Evolutionary conservation across 805 yeast species (phyloP).

Genomic region (Starmerella vaccinii): DNA sequence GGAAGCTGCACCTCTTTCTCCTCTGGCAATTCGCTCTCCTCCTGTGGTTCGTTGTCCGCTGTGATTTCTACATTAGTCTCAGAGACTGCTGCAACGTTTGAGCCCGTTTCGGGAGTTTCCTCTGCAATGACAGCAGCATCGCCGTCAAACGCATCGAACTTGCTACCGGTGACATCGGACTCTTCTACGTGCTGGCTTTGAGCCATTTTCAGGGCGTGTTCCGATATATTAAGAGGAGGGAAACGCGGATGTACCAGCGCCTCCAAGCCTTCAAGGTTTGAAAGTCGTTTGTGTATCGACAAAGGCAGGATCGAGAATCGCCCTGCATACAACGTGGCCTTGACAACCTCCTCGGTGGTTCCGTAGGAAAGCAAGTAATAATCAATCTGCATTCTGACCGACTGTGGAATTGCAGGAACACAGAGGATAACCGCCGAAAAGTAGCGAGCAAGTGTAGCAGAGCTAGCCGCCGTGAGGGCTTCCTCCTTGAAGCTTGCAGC

Average conservation of each 20-base stretch:
- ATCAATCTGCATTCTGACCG: slow-evolving; percentile 51
- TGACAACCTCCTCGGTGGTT: slow-evolving; percentile 33
- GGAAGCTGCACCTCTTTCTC: slow-evolving; percentile 2
- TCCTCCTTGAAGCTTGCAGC: slow-evolving; percentile 13
- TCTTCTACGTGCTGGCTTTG: slow-evolving; percentile 2
- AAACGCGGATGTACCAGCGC: slow-evolving; percentile 25
- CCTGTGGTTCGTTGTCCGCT: not conserved
- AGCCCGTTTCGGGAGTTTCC: not conserved
- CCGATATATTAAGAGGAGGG: slow-evolving; percentile 21
- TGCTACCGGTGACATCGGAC: not conserved
- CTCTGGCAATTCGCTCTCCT: not conserved
- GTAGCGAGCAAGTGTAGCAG: slow-evolving; percentile 35
- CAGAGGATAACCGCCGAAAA: slow-evolving; percentile 41
- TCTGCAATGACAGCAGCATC: not conserved
- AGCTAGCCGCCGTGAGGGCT: slow-evolving; percentile 26
- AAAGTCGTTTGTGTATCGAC: slow-evolving; percentile 33
- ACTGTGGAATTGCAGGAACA: slow-evolving; percentile 45
- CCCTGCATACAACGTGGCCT: slow-evolving; percentile 61
- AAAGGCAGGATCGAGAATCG: slow-evolving; percentile 62
- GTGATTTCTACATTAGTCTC: too few species aligned
- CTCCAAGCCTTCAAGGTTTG: slow-evolving; percentile 20
- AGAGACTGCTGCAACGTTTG: too few species aligned
- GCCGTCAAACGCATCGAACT: not conserved
- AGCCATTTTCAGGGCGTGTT: slow-evolving; percentile 4
- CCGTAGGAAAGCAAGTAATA: slow-evolving; percentile 31